These are phyloP conservation scores for Centrapalus pauciflorus DNA, from an alignment of 129 eudicot species.

Conservation along the genomic window DNA sequence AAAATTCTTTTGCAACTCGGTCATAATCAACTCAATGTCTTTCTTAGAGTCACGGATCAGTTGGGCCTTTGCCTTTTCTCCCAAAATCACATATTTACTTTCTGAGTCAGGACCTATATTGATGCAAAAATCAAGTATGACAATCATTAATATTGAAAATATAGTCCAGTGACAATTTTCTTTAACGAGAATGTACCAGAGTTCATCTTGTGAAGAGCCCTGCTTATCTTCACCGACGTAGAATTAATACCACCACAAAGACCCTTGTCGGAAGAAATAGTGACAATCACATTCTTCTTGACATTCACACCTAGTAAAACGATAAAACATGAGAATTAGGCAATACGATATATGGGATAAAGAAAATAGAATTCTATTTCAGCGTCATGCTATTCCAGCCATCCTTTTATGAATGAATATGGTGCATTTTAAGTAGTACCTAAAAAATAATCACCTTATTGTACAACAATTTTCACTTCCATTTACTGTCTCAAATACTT, in stretches of 20 bases:
- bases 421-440: background rate
- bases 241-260: constrained; percentile 98
- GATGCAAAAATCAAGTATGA: background rate
- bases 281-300: constrained; percentile 87
- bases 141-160: background rate
- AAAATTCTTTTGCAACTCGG: constrained; percentile 90
- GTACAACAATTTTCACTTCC: background rate
- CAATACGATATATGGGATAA: background rate
- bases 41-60: constrained; percentile 89
- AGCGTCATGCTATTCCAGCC: background rate
- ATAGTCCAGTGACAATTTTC: background rate
- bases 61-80: constrained; percentile 96
- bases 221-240: constrained; percentile 91
- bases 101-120: constrained; percentile 79
- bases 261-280: constrained; percentile 95
- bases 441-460: background rate
- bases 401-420: background rate
- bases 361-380: background rate
- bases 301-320: constrained; percentile 63
- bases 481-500: background rate
- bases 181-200: constrained; percentile 42
- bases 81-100: constrained; percentile 70
- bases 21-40: constrained; percentile 52
- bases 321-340: background rate
- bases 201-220: constrained; percentile 67